Evolutionary conservation across 306 rosid species (phyloP), one percentile per base, ranked within the genome.

Genomic region (Calophaca sinica): DNA sequence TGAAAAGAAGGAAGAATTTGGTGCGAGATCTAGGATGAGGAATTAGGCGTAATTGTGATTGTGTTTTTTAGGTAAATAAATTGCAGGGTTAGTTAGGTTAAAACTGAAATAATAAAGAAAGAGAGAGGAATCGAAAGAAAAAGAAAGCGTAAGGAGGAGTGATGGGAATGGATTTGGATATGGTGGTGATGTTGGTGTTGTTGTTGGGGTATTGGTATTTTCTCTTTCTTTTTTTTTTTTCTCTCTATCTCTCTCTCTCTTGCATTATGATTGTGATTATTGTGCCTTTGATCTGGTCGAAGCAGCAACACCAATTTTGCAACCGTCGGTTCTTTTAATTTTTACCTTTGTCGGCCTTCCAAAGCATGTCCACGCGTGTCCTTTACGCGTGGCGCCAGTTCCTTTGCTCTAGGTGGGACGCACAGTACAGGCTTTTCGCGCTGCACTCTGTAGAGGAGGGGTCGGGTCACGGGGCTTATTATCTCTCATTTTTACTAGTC

Each of bases 401-500:
- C 72, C 74, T 62, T 66, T 2, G 38, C 26, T 29, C 15, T 29
- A 45, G 59, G 3, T 62, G 70, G 62, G 74, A 55, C 77, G n/a
- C 11, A 14, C 35, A 51, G 12, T 4, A 7, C 74, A 29, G 13
- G 51, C 79, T 74, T 31, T 50, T 41, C 60, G 54, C 64, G 44
- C 68, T 5, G 31, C 41, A 44, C 73, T 33, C 73, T 1, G 3
- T 68, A 20, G 4, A 14, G 36, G 36, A 33, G 68, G 69, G 72
- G 53, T 42, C 68, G 5, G 0, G 33, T 75, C 87, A 82, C 86
- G 89, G 84, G 89, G 73, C 81, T 58, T 58, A 66, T 41, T 74
- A n/a, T n/a, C 26, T 20, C 26, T 20, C 1, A 0, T 20, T 20
- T 20, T 20, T 20, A 20, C 26, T 20, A 20, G 26, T 20, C 26